Percentiles rank a stretch among this genome's conserved stretches.
Evolutionary conservation across 208 protist genomes (phyloP).

Genomic region (Leishmania guyanensis): DNA sequence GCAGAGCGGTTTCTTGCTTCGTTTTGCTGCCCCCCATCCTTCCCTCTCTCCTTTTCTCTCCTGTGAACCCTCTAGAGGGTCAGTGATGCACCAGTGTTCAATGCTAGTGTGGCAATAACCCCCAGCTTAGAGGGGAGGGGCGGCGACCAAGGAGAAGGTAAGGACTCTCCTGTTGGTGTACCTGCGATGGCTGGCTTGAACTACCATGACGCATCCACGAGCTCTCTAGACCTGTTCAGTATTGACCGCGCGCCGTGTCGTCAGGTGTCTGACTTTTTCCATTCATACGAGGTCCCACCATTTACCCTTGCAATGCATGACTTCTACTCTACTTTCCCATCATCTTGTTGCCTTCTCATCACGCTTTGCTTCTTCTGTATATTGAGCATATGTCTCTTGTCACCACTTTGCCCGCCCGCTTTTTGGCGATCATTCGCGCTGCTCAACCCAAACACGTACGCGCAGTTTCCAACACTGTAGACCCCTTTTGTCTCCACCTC

Average conservation of each 20-base stretch:
- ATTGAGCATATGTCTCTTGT: not conserved
- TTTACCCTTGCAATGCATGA: not conserved
- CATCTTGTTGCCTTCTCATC: not conserved
- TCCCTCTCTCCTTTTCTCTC: not conserved
- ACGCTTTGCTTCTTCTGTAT: not conserved
- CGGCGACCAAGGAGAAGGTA: not conserved
- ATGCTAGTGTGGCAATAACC: not conserved
- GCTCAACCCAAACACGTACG: not conserved
- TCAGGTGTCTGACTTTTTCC: not conserved
- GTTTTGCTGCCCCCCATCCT: not conserved
- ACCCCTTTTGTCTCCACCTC: not conserved
- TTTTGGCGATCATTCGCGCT: not conserved
- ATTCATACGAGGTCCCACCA: not conserved
- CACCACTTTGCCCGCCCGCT: not conserved
- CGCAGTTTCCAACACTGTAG: not conserved
- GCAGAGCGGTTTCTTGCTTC: not conserved
- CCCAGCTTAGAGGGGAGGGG: not conserved
- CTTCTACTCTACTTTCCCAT: not conserved
- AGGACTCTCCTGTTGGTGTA: not conserved
- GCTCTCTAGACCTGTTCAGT: not conserved
- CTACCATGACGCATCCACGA: not conserved
- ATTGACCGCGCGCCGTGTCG: not conserved
- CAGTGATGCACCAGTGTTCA: not conserved
- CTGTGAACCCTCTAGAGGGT: not conserved
- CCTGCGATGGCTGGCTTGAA: not conserved